A percentile compares a stretch with the other conserved stretches of the same genome.
Conservation (phyloP, 441 rosid genomes). For the Populus hybrid region DNA sequence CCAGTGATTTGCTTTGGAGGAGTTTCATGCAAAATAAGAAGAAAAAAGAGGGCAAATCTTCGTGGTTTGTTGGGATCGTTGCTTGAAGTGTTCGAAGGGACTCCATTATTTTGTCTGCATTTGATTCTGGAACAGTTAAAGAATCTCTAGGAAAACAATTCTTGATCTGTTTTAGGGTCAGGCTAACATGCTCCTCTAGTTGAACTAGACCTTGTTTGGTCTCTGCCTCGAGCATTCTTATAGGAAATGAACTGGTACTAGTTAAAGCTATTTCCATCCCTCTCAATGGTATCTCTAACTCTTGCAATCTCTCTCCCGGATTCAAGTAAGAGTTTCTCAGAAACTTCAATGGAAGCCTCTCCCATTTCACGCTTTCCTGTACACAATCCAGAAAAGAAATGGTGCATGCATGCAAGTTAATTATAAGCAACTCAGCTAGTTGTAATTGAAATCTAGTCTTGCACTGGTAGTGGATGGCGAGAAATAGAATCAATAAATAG, state of each 20-base stretch:
- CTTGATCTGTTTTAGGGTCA: conserved; percentile 38
- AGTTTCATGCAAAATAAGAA: conserved; percentile 73
- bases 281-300: conserved; percentile 49
- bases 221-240: conserved; percentile 28
- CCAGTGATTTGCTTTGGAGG: conserved; percentile 35
- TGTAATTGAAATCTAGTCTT: background rate
- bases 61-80: conserved; percentile 34
- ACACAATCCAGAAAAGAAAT: background rate
- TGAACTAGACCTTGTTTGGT: conserved; percentile 31
- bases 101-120: conserved; percentile 26
- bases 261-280: conserved; percentile 78
- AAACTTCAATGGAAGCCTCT: conserved; percentile 51
- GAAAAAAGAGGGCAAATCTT: conserved; percentile 60
- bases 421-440: background rate
- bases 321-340: conserved; percentile 33
- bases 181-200: conserved; percentile 44
- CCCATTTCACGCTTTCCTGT: conserved; percentile 81
- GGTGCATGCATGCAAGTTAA: background rate
- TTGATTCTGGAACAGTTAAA: conserved; percentile 50
- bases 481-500: background rate
- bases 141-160: conserved; percentile 27
- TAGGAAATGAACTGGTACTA: conserved; percentile 35
- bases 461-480: background rate
- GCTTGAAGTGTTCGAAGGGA: conserved; percentile 43
- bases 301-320: conserved; percentile 48